phyloP scores from a whole-genome alignment of 2,329 filamentous ascomycete genomes.

The Amauroascus verrucosus region DNA sequence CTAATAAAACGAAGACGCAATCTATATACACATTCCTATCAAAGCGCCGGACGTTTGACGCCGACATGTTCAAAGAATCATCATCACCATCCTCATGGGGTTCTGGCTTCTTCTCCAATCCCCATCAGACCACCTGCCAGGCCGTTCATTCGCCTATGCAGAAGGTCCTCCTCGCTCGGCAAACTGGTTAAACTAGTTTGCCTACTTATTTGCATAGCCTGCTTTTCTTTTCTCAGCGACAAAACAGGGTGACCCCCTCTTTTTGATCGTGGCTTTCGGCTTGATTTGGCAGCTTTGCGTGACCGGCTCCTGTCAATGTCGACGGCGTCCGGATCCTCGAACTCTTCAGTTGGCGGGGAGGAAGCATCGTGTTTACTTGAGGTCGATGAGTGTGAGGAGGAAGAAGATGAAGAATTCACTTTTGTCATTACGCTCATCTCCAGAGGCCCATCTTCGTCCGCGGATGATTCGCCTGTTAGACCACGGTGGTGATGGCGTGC shows the following conservation, averaged over 20 bases:
- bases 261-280: background rate
- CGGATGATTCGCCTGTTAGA: slow-evolving; percentile 51
- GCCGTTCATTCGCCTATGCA: slow-evolving; percentile 47
- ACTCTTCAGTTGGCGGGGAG: background rate
- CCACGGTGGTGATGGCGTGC: slow-evolving; percentile 39
- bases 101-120: slow-evolving; percentile 29
- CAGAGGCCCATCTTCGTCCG: slow-evolving; percentile 68
- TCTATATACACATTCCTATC: background rate
- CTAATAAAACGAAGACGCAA: background rate
- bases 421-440: slow-evolving; percentile 57
- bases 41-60: background rate
- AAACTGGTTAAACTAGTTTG: slow-evolving; percentile 44
- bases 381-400: background rate
- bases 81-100: slow-evolving; percentile 19
- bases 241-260: background rate
- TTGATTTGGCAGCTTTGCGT: background rate
- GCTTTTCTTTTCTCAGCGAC: background rate
- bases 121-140: slow-evolving; percentile 45
- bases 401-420: slow-evolving; percentile 5
- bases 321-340: background rate
- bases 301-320: background rate
- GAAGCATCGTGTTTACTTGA: background rate
- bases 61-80: background rate
- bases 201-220: slow-evolving; percentile 12
- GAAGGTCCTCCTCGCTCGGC: slow-evolving; percentile 47